Conservation (phyloP, 352 stramenopile species). For the Pythium aphanidermatum region DNA sequence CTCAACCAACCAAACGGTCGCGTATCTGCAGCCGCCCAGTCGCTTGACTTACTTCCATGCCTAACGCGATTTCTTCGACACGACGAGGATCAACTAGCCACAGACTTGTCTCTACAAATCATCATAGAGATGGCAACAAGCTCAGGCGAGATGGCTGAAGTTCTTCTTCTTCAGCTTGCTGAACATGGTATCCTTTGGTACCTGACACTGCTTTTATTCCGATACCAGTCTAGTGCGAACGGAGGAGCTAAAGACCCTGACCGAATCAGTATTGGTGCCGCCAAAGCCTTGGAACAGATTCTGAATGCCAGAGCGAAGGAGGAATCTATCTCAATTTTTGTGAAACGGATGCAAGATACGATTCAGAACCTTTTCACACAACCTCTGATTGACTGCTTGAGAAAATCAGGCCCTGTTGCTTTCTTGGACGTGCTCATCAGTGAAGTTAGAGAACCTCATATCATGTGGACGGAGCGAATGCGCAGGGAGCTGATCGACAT, state of each 20-base stretch:
- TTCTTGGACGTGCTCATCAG: constrained; percentile 67
- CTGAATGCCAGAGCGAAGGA: constrained; percentile 61
- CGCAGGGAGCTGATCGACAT: constrained; percentile 66
- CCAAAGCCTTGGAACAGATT: constrained; percentile 66
- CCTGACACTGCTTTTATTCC: constrained; percentile 73
- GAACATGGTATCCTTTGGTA: constrained; percentile 84
- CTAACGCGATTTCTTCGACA: constrained; percentile 71
- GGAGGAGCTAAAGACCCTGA: constrained; percentile 35
- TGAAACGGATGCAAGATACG: constrained; percentile 76
- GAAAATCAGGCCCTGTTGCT: constrained; percentile 45
- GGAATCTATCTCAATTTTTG: constrained; percentile 66
- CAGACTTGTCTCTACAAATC: constrained; percentile 73
- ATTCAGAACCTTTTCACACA: constrained; percentile 81
- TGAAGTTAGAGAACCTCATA: constrained; percentile 72
- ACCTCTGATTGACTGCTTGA: constrained; percentile 69
- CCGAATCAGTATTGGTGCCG: constrained; percentile 62
- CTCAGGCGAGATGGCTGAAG: constrained; percentile 75
- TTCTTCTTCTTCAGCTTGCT: constrained; percentile 70
- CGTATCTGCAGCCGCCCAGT: constrained; percentile 73
- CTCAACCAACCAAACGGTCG: constrained; percentile 78
- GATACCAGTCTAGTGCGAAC: constrained; percentile 28
- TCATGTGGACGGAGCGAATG: constrained; percentile 87
- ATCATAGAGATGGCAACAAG: constrained; percentile 79
- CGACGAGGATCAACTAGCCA: constrained; percentile 59
- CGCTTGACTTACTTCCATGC: constrained; percentile 73